Conservation (phyloP, 306 rosid genomes). For the Parietaria judaica region DNA sequence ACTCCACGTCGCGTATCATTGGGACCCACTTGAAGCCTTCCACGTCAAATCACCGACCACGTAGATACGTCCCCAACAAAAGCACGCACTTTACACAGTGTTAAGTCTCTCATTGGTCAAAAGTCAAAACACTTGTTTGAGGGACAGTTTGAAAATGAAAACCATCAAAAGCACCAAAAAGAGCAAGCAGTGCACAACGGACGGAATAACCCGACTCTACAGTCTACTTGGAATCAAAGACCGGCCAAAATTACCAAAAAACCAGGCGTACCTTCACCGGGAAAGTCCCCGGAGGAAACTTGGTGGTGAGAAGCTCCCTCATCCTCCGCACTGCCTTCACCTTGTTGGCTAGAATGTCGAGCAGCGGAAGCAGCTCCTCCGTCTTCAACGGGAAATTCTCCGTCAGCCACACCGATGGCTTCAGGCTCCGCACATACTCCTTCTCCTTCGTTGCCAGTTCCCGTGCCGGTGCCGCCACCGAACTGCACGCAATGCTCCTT, state of each 20-base stretch:
- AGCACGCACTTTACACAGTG: constrained; percentile 3
- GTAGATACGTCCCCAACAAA: constrained; percentile 11
- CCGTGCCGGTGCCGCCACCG: constrained; percentile 19
- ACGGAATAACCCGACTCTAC: constrained; percentile 8
- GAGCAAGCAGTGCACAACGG: background rate
- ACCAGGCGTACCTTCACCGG: constrained; percentile 78
- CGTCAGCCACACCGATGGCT: constrained; percentile 92
- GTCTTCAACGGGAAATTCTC: constrained; percentile 93
- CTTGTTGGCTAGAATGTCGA: constrained; percentile 83
- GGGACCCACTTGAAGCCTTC: background rate
- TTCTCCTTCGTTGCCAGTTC: constrained; percentile 73
- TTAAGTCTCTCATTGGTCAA: constrained; percentile 10
- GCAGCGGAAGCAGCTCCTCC: constrained; percentile 80
- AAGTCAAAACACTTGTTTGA: constrained; percentile 10
- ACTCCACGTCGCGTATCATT: background rate
- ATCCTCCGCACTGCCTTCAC: constrained; percentile 89
- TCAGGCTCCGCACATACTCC: constrained; percentile 65
- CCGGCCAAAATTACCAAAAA: constrained; percentile 1
- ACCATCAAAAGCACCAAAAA: constrained; percentile 31
- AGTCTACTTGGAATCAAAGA: background rate
- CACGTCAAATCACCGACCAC: constrained; percentile 22
- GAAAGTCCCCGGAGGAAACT: constrained; percentile 85
- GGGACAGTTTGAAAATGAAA: background rate
- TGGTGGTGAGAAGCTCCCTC: constrained; percentile 89
- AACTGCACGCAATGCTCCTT: constrained; percentile 15